phyloP scores from a whole-genome alignment of 108 stramenopile species.

The Cyclotella baltica region DNA sequence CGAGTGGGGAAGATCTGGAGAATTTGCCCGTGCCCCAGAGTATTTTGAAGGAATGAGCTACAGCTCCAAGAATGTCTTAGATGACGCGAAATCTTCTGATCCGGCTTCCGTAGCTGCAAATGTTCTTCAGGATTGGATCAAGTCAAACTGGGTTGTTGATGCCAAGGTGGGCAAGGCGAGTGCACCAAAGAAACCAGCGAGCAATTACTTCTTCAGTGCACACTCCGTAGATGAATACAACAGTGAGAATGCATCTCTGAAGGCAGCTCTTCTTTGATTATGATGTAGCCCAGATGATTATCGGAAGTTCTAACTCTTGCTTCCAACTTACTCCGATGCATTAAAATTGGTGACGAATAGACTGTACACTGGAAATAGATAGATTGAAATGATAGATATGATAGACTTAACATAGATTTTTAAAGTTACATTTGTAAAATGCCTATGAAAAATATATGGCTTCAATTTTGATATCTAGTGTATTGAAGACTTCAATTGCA shows the following conservation, averaged over 20 bases:
- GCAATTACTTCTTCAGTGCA: conserved; percentile 21
- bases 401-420: no score
- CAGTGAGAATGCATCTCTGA: conserved; percentile 35
- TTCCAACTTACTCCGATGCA: no score
- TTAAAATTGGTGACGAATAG: no score
- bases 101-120: conserved; percentile 32
- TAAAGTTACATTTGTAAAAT: no score
- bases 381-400: no score
- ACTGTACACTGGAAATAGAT: no score
- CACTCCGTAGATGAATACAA: conserved; percentile 50
- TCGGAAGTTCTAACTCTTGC: no score
- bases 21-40: conserved; percentile 35
- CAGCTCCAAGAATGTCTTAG: conserved; percentile 45
- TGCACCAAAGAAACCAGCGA: conserved; percentile 23
- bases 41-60: conserved; percentile 39
- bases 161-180: conserved; percentile 38
- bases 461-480: no score
- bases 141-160: conserved; percentile 50
- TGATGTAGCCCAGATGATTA: no score
- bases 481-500: no score
- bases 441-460: no score
- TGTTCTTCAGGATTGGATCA: conserved; percentile 53
- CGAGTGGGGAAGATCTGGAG: conserved; percentile 48
- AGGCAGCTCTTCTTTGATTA: conserved; percentile 43
- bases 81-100: conserved; percentile 6